Base-by-base conservation (phyloP, 2,329 filamentous ascomycete species). In the Nemania serpens region DNA sequence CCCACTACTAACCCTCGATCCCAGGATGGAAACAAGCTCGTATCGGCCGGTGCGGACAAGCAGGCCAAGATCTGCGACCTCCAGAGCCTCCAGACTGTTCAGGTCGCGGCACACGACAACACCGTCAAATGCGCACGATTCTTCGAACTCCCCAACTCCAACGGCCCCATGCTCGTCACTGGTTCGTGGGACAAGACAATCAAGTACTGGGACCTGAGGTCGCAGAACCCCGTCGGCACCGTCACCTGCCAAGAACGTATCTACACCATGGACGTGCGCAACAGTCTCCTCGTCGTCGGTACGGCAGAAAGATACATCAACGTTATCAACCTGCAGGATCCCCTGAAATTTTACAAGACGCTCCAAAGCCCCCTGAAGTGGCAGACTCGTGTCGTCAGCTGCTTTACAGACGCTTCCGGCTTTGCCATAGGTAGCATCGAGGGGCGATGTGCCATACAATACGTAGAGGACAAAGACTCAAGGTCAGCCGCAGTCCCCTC, bases 341-440 rank as follows among this genome's bases (percentile, higher is more conserved):
- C 95, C 3, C 86, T 86, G 55, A 92, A 91, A 70, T 92, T 97
- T 77, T 97, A 96, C 85, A 99, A 99, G 84, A 94, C 91, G 10
- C 84, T 97, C 52, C 92, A 97, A 78, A 97, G 92, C 73, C 95
- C 95, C 2, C 84, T 99, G 46, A 99, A 99, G 80, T 99, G 93
- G 92, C 95, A 99, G 82, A 99, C 95, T 1, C 84, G 94, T 60
- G 92, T 96, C 12, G 91, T 98, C 53, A 95, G 90, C 79, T 98
- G 94, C 81, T 99, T 99, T 75, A 88, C 89, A 13, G 94, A 99
- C 74, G 90, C 92, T 6, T 88, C 88, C 0, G 95, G 95, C 5
- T 99, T 96, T 73, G 95, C 95, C 1, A 91, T 99, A 52, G 95
- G 95, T 56, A 96, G 91, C 74, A 97, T 99, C 70, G 95, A 99